Conservation (phyloP, 441 rosid species). For the Flueggea neowawraea region DNA sequence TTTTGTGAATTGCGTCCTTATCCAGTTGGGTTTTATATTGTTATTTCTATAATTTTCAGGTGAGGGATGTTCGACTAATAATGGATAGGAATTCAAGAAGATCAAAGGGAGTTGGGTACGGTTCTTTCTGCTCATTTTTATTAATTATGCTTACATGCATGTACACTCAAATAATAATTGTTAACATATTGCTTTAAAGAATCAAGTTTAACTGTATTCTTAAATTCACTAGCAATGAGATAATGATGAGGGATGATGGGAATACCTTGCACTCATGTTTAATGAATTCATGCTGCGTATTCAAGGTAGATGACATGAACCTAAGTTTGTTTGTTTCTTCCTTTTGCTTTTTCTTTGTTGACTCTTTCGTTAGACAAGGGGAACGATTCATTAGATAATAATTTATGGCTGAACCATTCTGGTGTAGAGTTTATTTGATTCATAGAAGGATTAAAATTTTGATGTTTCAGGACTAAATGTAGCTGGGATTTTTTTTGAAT, state of each 20-base stretch:
- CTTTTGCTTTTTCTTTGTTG: conserved; percentile 30
- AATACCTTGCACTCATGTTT: conserved; percentile 91
- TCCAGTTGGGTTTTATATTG: conserved; percentile 11
- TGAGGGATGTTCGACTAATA: conserved; percentile 91
- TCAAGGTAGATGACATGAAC: conserved; percentile 90
- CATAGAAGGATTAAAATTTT: too few species aligned
- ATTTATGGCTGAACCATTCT: too few species aligned
- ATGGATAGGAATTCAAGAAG: conserved; percentile 96
- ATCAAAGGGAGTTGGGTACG: conserved; percentile 98
- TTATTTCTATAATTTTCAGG: conserved; percentile 41
- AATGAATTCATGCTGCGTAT: conserved; percentile 85
- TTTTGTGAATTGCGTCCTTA: background rate
- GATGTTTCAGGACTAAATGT: too few species aligned
- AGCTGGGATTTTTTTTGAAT: background rate
- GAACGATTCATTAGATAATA: background rate
- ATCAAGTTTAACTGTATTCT: conserved; percentile 87
- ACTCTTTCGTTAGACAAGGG: background rate
- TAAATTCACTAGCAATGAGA: conserved; percentile 97
- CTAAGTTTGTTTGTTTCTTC: conserved; percentile 49
- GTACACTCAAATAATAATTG: conserved; percentile 37
- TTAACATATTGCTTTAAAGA: conserved; percentile 55
- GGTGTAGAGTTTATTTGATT: too few species aligned
- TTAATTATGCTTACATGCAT: conserved; percentile 24
- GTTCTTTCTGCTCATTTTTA: conserved; percentile 15
- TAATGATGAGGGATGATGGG: conserved; percentile 96